Conservation (phyloP, 352 stramenopile genomes). For the Phytophthora tubulina region DNA sequence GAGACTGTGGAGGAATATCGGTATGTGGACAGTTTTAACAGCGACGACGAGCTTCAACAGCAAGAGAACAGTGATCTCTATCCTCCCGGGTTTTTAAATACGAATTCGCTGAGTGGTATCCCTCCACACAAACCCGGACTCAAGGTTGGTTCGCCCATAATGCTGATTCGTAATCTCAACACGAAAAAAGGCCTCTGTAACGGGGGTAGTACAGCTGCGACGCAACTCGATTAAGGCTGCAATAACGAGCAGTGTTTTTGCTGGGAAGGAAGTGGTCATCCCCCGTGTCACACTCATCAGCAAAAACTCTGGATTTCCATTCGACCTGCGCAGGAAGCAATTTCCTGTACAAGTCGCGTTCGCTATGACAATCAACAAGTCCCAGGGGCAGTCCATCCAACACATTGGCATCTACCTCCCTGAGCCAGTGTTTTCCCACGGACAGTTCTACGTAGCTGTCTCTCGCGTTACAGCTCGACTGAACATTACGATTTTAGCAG, state of each 20-base stretch:
- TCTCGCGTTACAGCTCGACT: neutral
- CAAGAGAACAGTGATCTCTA: neutral
- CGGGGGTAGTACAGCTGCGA: neutral
- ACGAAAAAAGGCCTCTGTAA: conserved; percentile 12
- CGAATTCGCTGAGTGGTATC: conserved; percentile 10
- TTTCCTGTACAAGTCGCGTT: conserved; percentile 3
- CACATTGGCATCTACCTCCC: conserved; percentile 2
- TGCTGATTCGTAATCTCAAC: conserved; percentile 10
- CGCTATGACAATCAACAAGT: conserved; percentile 16
- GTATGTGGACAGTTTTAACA: neutral
- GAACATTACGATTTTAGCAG: no score
- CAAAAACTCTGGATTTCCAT: conserved; percentile 1
- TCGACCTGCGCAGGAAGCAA: neutral
- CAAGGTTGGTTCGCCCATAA: neutral
- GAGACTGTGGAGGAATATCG: neutral
- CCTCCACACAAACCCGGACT: conserved; percentile 12
- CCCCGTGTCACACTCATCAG: conserved; percentile 9
- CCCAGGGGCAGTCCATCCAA: conserved; percentile 5
- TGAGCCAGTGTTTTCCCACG: conserved; percentile 1
- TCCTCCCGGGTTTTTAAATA: neutral
- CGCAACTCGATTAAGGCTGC: neutral
- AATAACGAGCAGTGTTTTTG: neutral
- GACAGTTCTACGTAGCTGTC: conserved; percentile 11
- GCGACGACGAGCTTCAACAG: neutral
- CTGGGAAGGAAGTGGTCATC: neutral